Percentiles rank a stretch among this genome's conserved stretches.
phyloP scores from a whole-genome alignment of 306 rosid genomes.

The Cucumis melo region DNA sequence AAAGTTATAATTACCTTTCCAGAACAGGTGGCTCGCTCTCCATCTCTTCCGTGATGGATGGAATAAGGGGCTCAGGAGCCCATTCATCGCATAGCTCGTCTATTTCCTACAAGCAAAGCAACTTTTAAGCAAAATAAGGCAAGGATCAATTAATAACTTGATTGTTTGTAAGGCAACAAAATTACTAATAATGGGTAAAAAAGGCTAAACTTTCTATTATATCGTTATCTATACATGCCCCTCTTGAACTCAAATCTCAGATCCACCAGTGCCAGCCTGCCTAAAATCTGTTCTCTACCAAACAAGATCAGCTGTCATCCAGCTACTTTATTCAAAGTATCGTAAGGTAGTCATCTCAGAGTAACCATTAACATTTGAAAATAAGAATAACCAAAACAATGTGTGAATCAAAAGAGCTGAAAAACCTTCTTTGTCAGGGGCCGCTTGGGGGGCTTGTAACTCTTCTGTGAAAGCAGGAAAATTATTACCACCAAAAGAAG shows the following conservation, averaged over 20 bases:
- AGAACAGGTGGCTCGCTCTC: constrained; percentile 69
- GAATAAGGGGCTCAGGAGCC: constrained; percentile 93
- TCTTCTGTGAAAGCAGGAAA: constrained; percentile 81
- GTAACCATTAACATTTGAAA: not conserved
- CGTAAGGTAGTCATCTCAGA: not conserved
- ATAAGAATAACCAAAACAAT: not conserved
- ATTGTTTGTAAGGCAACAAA: not conserved
- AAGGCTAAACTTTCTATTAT: not conserved
- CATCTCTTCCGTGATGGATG: constrained; percentile 56
- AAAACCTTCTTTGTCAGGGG: constrained; percentile 73
- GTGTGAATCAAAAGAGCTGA: not conserved
- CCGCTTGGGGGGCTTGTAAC: constrained; percentile 95
- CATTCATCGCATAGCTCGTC: constrained; percentile 91
- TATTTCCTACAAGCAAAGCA: constrained; percentile 49
- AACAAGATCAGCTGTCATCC: not conserved
- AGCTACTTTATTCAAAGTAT: not conserved
- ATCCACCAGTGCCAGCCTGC: not conserved
- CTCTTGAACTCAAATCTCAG: not conserved
- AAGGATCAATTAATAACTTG: not conserved
- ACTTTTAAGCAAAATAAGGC: not conserved
- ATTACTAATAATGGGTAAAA: not conserved
- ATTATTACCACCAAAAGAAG: constrained; percentile 71
- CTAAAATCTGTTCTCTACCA: not conserved
- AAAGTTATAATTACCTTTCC: constrained; percentile 55
- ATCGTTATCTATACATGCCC: not conserved